phyloP scores from a whole-genome alignment of 2,329 filamentous ascomycete species.

The Venturia pyrina region DNA sequence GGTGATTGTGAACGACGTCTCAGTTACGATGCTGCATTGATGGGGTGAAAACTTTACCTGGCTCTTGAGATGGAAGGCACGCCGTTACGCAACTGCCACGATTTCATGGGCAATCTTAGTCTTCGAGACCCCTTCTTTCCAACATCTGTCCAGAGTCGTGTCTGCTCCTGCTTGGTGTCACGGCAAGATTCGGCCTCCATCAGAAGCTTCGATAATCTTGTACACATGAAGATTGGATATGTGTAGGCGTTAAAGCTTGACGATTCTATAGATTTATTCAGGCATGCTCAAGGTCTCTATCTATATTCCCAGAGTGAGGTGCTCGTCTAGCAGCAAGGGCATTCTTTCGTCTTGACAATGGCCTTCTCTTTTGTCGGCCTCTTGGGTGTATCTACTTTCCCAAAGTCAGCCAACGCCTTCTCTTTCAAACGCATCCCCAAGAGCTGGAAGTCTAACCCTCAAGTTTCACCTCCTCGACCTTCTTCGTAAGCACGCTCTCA shows the following conservation, averaged over 20 bases:
- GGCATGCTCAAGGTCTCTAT: too few relatives aligned
- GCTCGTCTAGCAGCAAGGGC: background rate
- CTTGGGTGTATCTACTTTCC: background rate
- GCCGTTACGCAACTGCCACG: background rate
- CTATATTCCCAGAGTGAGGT: too few relatives aligned
- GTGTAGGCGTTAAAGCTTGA: too few relatives aligned
- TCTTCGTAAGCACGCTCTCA: background rate
- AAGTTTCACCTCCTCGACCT: slow-evolving; percentile 1
- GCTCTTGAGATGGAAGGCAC: background rate
- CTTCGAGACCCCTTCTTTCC: too few relatives aligned
- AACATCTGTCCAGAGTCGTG: too few relatives aligned
- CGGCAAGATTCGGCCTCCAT: too few relatives aligned
- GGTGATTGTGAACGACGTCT: background rate
- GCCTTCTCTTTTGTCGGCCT: background rate
- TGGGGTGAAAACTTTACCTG: too few relatives aligned
- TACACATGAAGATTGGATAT: too few relatives aligned
- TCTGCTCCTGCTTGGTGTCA: too few relatives aligned
- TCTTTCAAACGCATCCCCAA: background rate
- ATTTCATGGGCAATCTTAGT: background rate
- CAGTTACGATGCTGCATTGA: background rate
- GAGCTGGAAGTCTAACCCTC: background rate
- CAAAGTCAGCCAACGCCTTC: background rate
- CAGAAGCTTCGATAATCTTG: too few relatives aligned
- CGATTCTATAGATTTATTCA: background rate
- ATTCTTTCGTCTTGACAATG: background rate